Percentiles rank a stretch among this genome's conserved stretches.
phyloP scores from a whole-genome alignment of 1,139 yeast genomes.

The Casaregolazyma suthepensis region DNA sequence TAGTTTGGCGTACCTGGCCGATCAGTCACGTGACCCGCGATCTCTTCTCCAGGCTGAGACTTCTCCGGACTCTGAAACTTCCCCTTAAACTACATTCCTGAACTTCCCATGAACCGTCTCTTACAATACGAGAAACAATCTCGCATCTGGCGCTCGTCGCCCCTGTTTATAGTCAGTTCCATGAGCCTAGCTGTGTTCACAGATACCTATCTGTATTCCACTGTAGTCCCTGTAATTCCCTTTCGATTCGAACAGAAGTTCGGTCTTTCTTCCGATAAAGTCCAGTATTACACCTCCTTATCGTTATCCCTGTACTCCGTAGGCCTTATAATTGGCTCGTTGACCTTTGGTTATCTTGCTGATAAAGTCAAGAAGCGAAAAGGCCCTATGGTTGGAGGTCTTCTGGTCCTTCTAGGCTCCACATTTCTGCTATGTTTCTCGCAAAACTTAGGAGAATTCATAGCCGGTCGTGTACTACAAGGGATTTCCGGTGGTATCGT shows the following conservation, averaged over 20 bases:
- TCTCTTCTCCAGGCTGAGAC: too few relatives aligned
- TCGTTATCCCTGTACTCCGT: constrained; percentile 32
- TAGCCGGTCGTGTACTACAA: constrained; percentile 32
- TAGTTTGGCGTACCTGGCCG: too few relatives aligned
- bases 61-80: too few relatives aligned
- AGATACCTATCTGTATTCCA: constrained; percentile 31
- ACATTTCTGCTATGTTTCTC: constrained; percentile 30
- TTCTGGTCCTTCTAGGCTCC: constrained; percentile 28
- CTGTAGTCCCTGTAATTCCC: constrained; percentile 34
- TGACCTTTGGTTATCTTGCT: constrained; percentile 29
- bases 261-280: constrained; percentile 23
- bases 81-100: too few relatives aligned
- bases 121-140: not conserved
- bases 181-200: constrained; percentile 31
- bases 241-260: constrained; percentile 29
- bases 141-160: constrained; percentile 28
- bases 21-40: too few relatives aligned
- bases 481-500: constrained; percentile 35
- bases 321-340: constrained; percentile 31
- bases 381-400: constrained; percentile 29
- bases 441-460: constrained; percentile 25
- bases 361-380: constrained; percentile 27
- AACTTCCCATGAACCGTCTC: not conserved
- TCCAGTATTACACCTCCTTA: constrained; percentile 30
- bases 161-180: constrained; percentile 24